phyloP scores from a whole-genome alignment of 2,329 filamentous ascomycete species.

The Xylariaceae sp. region DNA sequence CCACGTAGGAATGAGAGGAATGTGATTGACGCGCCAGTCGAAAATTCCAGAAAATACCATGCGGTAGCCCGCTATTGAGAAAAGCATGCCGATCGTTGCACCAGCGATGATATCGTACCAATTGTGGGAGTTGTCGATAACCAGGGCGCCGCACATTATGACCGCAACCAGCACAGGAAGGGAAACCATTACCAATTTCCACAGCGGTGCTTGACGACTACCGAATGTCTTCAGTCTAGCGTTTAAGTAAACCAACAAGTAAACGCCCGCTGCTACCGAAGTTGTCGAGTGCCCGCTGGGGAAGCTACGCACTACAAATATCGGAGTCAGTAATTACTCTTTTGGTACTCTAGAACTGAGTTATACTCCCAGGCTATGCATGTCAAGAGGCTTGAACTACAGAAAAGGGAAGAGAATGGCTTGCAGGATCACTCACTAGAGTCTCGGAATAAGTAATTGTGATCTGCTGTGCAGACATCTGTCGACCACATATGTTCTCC shows the following conservation, averaged over 20 bases:
- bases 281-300: conserved; percentile 65
- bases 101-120: conserved; percentile 68
- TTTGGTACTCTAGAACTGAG: too few relatives aligned
- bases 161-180: conserved; percentile 57
- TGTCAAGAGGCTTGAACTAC: too few relatives aligned
- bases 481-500: conserved; percentile 60
- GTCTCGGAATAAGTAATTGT: conserved; percentile 54
- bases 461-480: conserved; percentile 55
- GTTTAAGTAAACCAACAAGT: conserved; percentile 64
- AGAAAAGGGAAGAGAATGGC: too few relatives aligned
- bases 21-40: conserved; percentile 66
- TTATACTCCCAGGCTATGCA: too few relatives aligned
- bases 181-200: conserved; percentile 59
- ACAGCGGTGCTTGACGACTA: conserved; percentile 62
- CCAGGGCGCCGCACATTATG: conserved; percentile 58
- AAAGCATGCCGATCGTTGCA: conserved; percentile 56
- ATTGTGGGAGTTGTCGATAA: conserved; percentile 63
- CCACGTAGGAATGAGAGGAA: conserved; percentile 49
- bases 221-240: conserved; percentile 68
- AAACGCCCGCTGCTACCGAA: conserved; percentile 61
- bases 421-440: too few relatives aligned
- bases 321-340: too few relatives aligned
- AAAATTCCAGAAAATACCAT: conserved; percentile 65
- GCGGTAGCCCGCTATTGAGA: conserved; percentile 61
- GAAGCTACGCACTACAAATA: conserved; percentile 64